Conservation (phyloP, 768 basidiomycete genomes). For the Boletellus emodensis region DNA sequence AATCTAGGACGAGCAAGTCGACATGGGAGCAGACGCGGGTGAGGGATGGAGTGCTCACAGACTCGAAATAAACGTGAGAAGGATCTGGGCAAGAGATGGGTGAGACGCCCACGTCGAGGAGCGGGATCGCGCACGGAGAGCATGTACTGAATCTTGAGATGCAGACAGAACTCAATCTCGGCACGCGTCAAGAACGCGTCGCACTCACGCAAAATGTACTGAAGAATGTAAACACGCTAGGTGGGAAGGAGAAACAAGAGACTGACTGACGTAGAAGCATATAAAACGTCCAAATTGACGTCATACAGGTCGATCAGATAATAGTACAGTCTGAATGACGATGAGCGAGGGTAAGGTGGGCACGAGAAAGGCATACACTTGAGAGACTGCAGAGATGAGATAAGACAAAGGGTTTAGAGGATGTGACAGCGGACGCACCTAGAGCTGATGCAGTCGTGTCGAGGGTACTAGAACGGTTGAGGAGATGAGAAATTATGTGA, state of each 20-base stretch:
- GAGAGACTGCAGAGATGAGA: constrained; percentile 15
- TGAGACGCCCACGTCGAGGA: background rate
- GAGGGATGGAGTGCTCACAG: constrained; percentile 15
- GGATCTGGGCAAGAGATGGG: constrained; percentile 11
- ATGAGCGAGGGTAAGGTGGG: constrained; percentile 5
- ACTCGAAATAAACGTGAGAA: constrained; percentile 25
- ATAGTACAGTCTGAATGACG: constrained; percentile 24
- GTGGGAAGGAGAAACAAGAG: too few species aligned
- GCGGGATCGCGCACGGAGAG: constrained; percentile 17
- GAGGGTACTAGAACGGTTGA: constrained; percentile 11
- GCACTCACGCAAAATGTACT: constrained; percentile 32
- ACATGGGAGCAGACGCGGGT: background rate
- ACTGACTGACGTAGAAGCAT: constrained; percentile 25
- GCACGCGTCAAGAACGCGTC: background rate
- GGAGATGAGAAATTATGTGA: background rate
- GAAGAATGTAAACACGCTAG: constrained; percentile 1
- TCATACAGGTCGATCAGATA: constrained; percentile 26
- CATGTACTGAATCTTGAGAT: constrained; percentile 21
- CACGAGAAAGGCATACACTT: constrained; percentile 19
- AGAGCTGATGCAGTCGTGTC: constrained; percentile 27
- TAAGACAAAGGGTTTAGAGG: constrained; percentile 5
- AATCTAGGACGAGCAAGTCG: constrained; percentile 15
- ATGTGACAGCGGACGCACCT: constrained; percentile 11
- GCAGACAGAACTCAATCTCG: background rate
- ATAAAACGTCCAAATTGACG: constrained; percentile 19